Conservation (phyloP, 257 asterid species). For the Verbena officinalis region DNA sequence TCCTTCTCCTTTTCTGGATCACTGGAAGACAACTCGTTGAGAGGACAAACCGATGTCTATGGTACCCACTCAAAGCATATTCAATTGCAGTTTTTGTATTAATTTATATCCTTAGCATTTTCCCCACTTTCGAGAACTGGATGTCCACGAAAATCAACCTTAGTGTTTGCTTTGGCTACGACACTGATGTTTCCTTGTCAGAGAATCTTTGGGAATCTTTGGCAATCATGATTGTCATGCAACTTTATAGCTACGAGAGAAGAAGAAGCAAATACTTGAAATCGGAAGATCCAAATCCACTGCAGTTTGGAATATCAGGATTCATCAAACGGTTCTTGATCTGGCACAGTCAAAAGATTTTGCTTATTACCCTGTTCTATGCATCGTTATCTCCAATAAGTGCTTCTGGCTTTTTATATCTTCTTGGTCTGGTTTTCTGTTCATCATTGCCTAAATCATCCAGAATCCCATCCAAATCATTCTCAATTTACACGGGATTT, state of each 20-base stretch:
- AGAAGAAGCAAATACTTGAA: slow-evolving; percentile 59
- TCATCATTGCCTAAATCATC: slow-evolving; percentile 64
- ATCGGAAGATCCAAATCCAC: slow-evolving; percentile 48
- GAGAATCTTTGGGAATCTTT: slow-evolving; percentile 65
- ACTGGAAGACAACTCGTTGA: slow-evolving; percentile 66
- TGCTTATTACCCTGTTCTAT: slow-evolving; percentile 57
- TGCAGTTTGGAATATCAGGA: slow-evolving; percentile 56
- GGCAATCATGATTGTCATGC: slow-evolving; percentile 70
- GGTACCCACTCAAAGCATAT: slow-evolving; percentile 72
- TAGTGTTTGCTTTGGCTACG: slow-evolving; percentile 52
- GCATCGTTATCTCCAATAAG: slow-evolving; percentile 72
- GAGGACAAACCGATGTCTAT: slow-evolving; percentile 59
- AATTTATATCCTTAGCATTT: slow-evolving; percentile 57
- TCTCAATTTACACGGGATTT: slow-evolving; percentile 63
- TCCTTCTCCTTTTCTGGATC: slow-evolving; percentile 74
- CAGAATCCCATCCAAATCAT: slow-evolving; percentile 57
- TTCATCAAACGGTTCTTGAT: slow-evolving; percentile 57
- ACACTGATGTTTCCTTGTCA: slow-evolving; percentile 48
- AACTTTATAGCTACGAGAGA: slow-evolving; percentile 77
- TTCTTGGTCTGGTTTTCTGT: slow-evolving; percentile 63
- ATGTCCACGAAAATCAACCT: slow-evolving; percentile 54
- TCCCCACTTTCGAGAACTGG: slow-evolving; percentile 62
- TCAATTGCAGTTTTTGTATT: slow-evolving; percentile 55
- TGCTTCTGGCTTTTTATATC: slow-evolving; percentile 64
- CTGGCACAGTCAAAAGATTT: slow-evolving; percentile 72